phyloP scores from a whole-genome alignment of 202 grass and related monocot species.

The Setaria italica region DNA sequence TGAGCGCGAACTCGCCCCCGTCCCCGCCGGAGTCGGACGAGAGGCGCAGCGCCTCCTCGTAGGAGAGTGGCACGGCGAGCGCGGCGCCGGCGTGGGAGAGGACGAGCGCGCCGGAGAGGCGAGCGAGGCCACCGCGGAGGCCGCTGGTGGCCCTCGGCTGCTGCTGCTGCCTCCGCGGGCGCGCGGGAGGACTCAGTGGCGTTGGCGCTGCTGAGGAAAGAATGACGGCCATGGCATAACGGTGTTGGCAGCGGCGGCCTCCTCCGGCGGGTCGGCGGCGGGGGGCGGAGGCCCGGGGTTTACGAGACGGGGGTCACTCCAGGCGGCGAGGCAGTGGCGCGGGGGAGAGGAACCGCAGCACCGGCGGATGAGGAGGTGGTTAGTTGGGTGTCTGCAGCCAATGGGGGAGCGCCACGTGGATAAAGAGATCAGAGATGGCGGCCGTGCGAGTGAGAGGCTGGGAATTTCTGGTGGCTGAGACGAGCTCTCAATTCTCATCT shows the following conservation, averaged over 20 bases:
- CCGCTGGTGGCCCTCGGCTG: no score
- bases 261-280: constrained; percentile 25
- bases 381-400: constrained; percentile 36
- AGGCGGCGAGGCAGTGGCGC: background rate
- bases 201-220: constrained; percentile 59
- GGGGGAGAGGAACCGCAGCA: background rate
- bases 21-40: constrained; percentile 34
- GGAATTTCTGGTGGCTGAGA: constrained; percentile 39
- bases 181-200: constrained; percentile 13
- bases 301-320: background rate
- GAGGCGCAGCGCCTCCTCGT: constrained; percentile 76
- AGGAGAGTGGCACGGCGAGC: constrained; percentile 67
- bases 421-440: constrained; percentile 51
- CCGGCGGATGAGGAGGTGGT: constrained; percentile 31
- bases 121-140: constrained; percentile 48
- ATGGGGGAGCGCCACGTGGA: constrained; percentile 46
- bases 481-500: background rate
- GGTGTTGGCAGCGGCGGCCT: background rate
- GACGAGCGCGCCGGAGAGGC: constrained; percentile 53
- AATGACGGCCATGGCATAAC: constrained; percentile 95
- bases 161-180: constrained; percentile 10
- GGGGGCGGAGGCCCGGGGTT: constrained; percentile 38
- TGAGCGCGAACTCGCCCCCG: background rate
- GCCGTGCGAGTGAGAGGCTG: constrained; percentile 33
- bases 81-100: constrained; percentile 38